phyloP scores from a whole-genome alignment of 352 stramenopile species.

The Phytophthora palmivora region DNA sequence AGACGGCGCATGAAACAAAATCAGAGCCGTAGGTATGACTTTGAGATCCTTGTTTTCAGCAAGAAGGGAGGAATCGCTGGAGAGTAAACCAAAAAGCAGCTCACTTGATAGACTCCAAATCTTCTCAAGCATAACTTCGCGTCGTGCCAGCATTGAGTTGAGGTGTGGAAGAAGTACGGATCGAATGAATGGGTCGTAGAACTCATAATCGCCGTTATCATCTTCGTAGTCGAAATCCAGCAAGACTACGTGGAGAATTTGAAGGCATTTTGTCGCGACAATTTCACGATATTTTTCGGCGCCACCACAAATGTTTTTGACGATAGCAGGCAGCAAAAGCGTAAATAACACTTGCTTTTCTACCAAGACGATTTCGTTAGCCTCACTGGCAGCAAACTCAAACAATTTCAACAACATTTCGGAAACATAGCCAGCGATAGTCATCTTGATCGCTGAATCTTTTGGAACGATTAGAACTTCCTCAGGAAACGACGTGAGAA shows the following conservation, averaged over 20 bases:
- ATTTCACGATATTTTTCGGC: slow-evolving; percentile 15
- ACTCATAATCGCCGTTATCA: slow-evolving; percentile 24
- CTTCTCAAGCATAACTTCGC: slow-evolving; percentile 39
- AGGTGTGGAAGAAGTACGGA: slow-evolving; percentile 56
- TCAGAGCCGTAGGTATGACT: slow-evolving; percentile 35
- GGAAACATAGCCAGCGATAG: slow-evolving; percentile 45
- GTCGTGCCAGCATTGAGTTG: slow-evolving; percentile 26
- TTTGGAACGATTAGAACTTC: slow-evolving; percentile 39
- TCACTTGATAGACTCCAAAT: slow-evolving; percentile 61
- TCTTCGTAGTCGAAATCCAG: slow-evolving; percentile 52
- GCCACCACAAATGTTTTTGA: slow-evolving; percentile 30
- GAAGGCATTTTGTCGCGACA: slow-evolving; percentile 53
- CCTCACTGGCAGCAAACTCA: slow-evolving; percentile 44
- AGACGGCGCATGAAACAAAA: slow-evolving; percentile 41
- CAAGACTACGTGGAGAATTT: slow-evolving; percentile 56
- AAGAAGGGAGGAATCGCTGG: slow-evolving; percentile 42
- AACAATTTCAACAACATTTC: slow-evolving; percentile 60
- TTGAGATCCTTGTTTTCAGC: slow-evolving; percentile 20
- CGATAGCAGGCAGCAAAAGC: slow-evolving; percentile 59
- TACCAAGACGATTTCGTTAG: slow-evolving; percentile 45
- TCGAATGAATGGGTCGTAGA: slow-evolving; percentile 49
- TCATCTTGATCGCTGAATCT: slow-evolving; percentile 16
- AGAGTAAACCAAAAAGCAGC: slow-evolving; percentile 54
- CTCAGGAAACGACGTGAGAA: slow-evolving; percentile 59
- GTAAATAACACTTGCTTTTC: slow-evolving; percentile 56